Evolutionary conservation across 2,329 filamentous ascomycete genomes (phyloP), one percentile per base, ranked within the genome.

Genomic region (Verticillium zaregamsianum): DNA sequence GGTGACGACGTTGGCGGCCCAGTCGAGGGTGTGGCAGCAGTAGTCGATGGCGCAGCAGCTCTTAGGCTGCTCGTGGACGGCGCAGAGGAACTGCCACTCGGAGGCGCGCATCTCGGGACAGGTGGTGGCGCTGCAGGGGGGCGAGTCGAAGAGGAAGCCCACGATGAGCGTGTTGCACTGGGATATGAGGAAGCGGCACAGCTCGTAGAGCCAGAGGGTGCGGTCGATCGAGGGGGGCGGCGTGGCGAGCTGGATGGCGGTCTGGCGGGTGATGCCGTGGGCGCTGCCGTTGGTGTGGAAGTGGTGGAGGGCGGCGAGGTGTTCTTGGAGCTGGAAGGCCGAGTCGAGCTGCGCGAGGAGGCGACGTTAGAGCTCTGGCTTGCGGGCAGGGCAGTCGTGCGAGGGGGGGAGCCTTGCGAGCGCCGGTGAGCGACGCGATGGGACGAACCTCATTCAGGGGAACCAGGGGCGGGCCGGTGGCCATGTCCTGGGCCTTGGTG

Each of bases 81-180:
- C 95, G 79, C 95, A 99, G 57, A 99, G 86, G 72, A 98, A 99
- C 78, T 99, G 95, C 95, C 95, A 99, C 80, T 99, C 94, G 33
- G 91, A 95, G 2, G 95, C 95, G 72, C 95, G 93, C 95, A 99
- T 99, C 78, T 99, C 95, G 35, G 93, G 93, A 71, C 95, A 99
- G 1, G 95, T 97, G 66, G 84, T 82, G 15, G 91, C 86, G 63
- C 92, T 97, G 79, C 95, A 99, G 3, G 94, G 90, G 7, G 94
- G 94, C 54, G 83, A 84, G 76, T 98, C 95, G 73, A 93, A 91
- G 69, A 99, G 92, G 71, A 99, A 94, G 66, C 92, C 92, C 63
- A 97, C 88, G 67, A 98, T 91, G 61, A 99, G 86, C 65, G 89
- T 88, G 79, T 99, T 99, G 74, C 92, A 94, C 77, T 97, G 93